A percentile compares a stretch with the other conserved stretches of the same genome.
phyloP scores from a whole-genome alignment of 2,329 filamentous ascomycete genomes.

The Curvularia lunata region DNA sequence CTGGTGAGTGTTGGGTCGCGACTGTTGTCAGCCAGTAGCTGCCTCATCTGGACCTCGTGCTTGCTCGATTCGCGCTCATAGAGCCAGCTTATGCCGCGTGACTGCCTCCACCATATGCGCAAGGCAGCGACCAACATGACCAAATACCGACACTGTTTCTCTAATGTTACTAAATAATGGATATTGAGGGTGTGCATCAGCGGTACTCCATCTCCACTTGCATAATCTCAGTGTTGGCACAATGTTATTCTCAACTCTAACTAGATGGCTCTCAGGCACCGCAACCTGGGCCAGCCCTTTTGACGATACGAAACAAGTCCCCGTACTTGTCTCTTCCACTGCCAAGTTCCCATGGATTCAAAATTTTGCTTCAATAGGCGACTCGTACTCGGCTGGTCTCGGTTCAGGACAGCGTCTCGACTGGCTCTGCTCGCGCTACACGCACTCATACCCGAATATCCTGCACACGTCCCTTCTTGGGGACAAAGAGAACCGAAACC shows the following conservation, averaged over 20 bases:
- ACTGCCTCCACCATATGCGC: constrained; percentile 15
- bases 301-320: not conserved
- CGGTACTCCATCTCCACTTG: constrained; percentile 6
- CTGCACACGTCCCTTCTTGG: constrained; percentile 28
- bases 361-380: constrained; percentile 39
- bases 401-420: constrained; percentile 36
- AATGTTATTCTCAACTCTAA: constrained; percentile 6
- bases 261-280: constrained; percentile 6
- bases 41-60: constrained; percentile 21
- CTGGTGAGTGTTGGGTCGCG: too few species aligned
- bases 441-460: constrained; percentile 36
- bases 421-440: constrained; percentile 39
- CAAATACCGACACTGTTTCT: not conserved
- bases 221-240: constrained; percentile 5
- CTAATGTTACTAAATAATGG: not conserved
- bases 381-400: constrained; percentile 42
- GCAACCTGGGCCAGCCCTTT: not conserved
- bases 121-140: not conserved
- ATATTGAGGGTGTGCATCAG: not conserved
- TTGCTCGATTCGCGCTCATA: constrained; percentile 16
- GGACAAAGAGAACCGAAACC: constrained; percentile 18
- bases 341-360: constrained; percentile 29
- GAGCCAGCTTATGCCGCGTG: constrained; percentile 17
- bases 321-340: not conserved
- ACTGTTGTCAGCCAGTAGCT: not conserved